These are phyloP conservation scores for Arbutus unedo DNA, from an alignment of 148 eudicot species.

Conservation along the genomic window DNA sequence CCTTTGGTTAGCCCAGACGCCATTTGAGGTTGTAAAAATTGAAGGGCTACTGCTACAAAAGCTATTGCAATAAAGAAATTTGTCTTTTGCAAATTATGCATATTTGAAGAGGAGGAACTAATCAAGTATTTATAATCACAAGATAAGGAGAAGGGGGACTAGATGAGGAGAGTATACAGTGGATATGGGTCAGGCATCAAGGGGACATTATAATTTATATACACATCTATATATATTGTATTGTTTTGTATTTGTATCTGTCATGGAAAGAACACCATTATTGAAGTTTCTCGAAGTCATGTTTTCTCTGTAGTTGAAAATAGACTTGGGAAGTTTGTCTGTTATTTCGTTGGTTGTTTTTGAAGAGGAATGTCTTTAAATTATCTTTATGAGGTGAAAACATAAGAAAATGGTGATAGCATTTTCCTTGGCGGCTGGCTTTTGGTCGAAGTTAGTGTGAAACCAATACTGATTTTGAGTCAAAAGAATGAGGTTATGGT, in stretches of 20 bases:
- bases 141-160: neutral
- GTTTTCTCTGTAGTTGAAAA: neutral
- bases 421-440: neutral
- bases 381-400: neutral
- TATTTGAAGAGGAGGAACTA: neutral
- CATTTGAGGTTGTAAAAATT: conserved; percentile 1
- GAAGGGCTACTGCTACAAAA: neutral
- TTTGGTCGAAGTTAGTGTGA: neutral
- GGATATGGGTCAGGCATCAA: neutral
- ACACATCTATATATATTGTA: neutral
- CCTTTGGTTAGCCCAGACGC: conserved; percentile 8
- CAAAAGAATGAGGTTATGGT: neutral
- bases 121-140: neutral
- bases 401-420: neutral
- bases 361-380: neutral
- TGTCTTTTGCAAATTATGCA: neutral
- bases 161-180: neutral
- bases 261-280: neutral
- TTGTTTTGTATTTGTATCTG: neutral
- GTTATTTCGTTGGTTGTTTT: neutral
- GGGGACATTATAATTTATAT: neutral
- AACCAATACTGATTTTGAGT: neutral
- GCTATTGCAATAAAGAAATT: neutral
- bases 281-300: neutral
- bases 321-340: neutral